phyloP scores from a whole-genome alignment of 169 alveolate species.

The Theileria parva region DNA sequence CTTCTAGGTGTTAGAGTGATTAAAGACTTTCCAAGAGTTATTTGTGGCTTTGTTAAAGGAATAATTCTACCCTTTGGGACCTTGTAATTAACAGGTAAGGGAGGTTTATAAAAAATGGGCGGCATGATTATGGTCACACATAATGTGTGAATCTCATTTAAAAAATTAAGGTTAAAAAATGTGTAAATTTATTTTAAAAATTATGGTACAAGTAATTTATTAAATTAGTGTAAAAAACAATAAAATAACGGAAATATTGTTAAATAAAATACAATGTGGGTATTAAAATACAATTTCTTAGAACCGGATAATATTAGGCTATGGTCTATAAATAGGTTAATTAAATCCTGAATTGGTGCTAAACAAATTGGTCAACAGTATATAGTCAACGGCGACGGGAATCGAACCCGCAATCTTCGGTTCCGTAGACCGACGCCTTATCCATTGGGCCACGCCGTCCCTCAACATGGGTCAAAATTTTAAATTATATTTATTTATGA shows the following conservation, averaged over 20 bases:
- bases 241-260: not conserved
- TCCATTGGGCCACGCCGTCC: conserved; percentile 98
- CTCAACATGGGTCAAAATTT: conserved; percentile 4
- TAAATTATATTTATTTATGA: not conserved
- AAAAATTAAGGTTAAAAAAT: not conserved
- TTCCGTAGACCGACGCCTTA: conserved; percentile 97
- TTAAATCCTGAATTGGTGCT: not conserved
- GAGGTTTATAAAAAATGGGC: conserved; percentile 73
- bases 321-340: not conserved
- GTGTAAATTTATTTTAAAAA: not conserved
- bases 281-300: not conserved
- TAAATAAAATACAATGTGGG: not conserved
- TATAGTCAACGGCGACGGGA: conserved; percentile 88
- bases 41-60: conserved; percentile 69
- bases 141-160: not conserved
- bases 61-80: conserved; percentile 78
- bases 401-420: conserved; percentile 98
- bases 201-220: not conserved
- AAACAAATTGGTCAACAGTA: not conserved
- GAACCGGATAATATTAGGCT: not conserved
- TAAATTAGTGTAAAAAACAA: no score
- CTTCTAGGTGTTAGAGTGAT: conserved; percentile 75
- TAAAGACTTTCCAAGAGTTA: conserved; percentile 72
- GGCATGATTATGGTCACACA: conserved; percentile 63
- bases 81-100: conserved; percentile 72